Percentiles rank a stretch among this genome's conserved stretches.
Conservation (phyloP, 2,329 filamentous ascomycete genomes). For the Aspergillus bombycis region DNA sequence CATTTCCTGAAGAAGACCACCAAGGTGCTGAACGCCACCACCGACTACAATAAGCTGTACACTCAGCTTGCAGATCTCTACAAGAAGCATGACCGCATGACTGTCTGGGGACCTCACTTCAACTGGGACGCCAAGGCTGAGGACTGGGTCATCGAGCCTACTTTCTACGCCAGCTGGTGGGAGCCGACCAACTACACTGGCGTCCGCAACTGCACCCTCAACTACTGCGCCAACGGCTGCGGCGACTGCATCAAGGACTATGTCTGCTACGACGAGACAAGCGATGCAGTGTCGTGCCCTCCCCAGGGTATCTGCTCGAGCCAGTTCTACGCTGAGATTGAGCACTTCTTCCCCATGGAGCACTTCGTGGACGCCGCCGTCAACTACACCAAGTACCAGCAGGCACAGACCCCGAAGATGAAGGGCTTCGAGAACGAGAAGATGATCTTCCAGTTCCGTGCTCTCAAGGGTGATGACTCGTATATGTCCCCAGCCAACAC, state of each 20-base stretch:
- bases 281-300: slow-evolving; percentile 19
- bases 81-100: slow-evolving; percentile 21
- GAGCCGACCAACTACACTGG: slow-evolving; percentile 22
- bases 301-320: slow-evolving; percentile 21
- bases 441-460: slow-evolving; percentile 20
- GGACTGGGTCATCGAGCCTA: slow-evolving; percentile 16
- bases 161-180: slow-evolving; percentile 17
- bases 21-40: slow-evolving; percentile 16
- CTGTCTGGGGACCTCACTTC: slow-evolving; percentile 22
- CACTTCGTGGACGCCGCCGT: slow-evolving; percentile 15
- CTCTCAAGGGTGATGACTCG: slow-evolving; percentile 22
- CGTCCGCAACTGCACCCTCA: slow-evolving; percentile 22
- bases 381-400: slow-evolving; percentile 19
- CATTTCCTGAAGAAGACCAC: slow-evolving; percentile 1
- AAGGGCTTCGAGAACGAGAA: slow-evolving; percentile 18
- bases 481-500: slow-evolving; percentile 26
- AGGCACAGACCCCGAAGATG: slow-evolving; percentile 20
- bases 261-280: slow-evolving; percentile 26
- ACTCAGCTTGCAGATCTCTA: slow-evolving; percentile 14
- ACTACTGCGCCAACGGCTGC: slow-evolving; percentile 27
- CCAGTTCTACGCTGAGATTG: slow-evolving; percentile 24
- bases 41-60: slow-evolving; percentile 18
- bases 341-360: slow-evolving; percentile 27
- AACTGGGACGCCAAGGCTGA: slow-evolving; percentile 19
- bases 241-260: slow-evolving; percentile 23